Percentiles rank a stretch among this genome's conserved stretches.
Conservation (phyloP, 768 basidiomycete genomes). For the Gyrodon lividus region DNA sequence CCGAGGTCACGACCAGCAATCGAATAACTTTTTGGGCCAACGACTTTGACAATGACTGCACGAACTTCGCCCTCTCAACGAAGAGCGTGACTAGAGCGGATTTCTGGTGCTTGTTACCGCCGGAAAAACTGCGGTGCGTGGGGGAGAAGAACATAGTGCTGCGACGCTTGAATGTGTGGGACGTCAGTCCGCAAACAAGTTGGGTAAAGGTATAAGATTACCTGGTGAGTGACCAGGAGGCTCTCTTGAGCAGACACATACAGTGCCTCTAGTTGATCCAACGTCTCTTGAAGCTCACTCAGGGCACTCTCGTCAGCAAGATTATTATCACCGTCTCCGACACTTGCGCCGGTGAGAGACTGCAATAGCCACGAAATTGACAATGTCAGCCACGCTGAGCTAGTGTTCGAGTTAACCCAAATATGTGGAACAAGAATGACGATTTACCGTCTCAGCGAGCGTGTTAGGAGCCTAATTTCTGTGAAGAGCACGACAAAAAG, state of each 20-base stretch:
- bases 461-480: slow-evolving; percentile 61
- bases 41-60: slow-evolving; percentile 46
- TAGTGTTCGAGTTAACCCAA: slow-evolving; percentile 32
- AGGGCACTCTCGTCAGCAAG: slow-evolving; percentile 39
- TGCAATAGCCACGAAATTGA: slow-evolving; percentile 33
- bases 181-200: background rate
- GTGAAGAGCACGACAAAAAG: slow-evolving; percentile 61
- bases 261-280: slow-evolving; percentile 46
- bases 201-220: slow-evolving; percentile 23
- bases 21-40: slow-evolving; percentile 49
- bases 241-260: slow-evolving; percentile 53
- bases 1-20: slow-evolving; percentile 62
- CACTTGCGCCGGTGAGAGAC: slow-evolving; percentile 11
- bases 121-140: slow-evolving; percentile 13
- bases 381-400: slow-evolving; percentile 26
- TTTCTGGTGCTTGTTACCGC: slow-evolving; percentile 8
- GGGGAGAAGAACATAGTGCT: slow-evolving; percentile 41
- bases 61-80: slow-evolving; percentile 35
- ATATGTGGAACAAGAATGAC: background rate
- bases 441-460: slow-evolving; percentile 62
- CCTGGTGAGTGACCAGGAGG: slow-evolving; percentile 43
- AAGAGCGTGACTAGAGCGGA: slow-evolving; percentile 38
- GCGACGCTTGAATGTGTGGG: slow-evolving; percentile 35
- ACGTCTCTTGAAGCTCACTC: slow-evolving; percentile 41
- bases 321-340: slow-evolving; percentile 30